Evolutionary conservation across 164 flowering plant genomes (phyloP).

Genomic region (Kingdonia uniflora): DNA sequence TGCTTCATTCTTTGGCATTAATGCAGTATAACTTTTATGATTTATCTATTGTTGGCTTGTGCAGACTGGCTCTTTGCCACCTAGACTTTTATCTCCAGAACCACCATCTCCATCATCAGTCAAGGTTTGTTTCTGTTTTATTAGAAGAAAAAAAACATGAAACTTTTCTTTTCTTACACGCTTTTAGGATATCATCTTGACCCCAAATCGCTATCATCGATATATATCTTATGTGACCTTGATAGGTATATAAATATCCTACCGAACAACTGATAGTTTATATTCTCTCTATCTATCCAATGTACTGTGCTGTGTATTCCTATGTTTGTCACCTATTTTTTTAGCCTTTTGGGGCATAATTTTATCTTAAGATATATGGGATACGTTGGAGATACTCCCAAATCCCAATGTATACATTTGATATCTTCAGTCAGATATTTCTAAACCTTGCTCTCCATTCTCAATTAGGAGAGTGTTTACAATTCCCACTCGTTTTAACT

Average conservation of each 20-base stretch:
- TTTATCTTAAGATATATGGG: no score
- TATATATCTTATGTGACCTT: background rate
- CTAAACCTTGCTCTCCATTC: background rate
- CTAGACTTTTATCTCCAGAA: conserved; percentile 20
- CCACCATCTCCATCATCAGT: conserved; percentile 42
- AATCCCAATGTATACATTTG: no score
- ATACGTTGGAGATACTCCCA: no score
- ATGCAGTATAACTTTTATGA: conserved; percentile 5
- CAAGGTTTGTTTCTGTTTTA: conserved; percentile 7
- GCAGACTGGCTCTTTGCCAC: conserved; percentile 43
- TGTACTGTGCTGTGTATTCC: no score
- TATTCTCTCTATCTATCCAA: background rate
- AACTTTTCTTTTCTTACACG: no score
- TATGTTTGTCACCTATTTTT: no score
- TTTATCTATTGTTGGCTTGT: background rate
- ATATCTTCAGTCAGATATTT: background rate
- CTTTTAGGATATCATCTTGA: background rate
- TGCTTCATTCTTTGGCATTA: background rate
- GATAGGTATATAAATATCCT: background rate
- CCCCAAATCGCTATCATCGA: background rate
- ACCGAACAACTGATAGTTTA: background rate
- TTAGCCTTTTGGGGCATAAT: no score
- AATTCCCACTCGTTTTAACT: background rate
- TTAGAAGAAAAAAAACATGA: background rate
- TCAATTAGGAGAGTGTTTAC: background rate